Evolutionary conservation across 768 basidiomycete genomes (phyloP), one percentile per base, ranked within the genome.

Genomic region (Leucosporidium creatinivorum): DNA sequence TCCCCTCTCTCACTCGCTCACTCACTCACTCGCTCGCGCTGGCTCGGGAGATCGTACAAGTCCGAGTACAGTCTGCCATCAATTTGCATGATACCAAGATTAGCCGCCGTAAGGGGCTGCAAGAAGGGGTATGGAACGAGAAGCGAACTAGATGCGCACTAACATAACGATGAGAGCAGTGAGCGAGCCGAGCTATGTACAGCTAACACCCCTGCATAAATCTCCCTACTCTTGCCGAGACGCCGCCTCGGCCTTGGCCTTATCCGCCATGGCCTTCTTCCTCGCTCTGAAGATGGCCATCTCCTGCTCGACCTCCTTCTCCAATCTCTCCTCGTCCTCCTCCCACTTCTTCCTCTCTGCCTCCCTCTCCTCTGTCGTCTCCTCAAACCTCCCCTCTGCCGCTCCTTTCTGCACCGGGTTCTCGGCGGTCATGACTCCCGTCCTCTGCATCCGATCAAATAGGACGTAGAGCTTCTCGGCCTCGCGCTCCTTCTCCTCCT

Each of bases 401-500:
- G 64, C 17, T 26, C 74, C 75, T 47, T 66, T 60, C 55, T 74
- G 65, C 67, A 82, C 76, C 12, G 80, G 76, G 63, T 83, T 81
- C 66, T 77, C 83, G 39, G 91, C 75, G 54, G 85, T 84, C 26
- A 76, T 72, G 28, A 73, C 70, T 9, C 91, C 89, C 55, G 81
- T 86, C 78, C 81, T 85, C 76, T 93, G 89, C 70, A 98, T 81
- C 57, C 93, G 82, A 70, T 96, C 90, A 75, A 99, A 98, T 25
- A 98, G 81, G 44, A 89, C 86, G 75, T 97, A 91, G 51, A 99
- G 81, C 75, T 87, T 87, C 81, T 97, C 93, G 62, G 93, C 88
- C 79, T 99, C 96, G 15, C 80, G 80, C 76, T 96, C 91, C 78
- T 94, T 96, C 82, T 99, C 94, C 76, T 93, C 93, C 36, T 93